Evolutionary conservation across 2,329 filamentous ascomycete species (phyloP).

Genomic region (Ascochyta pisi): DNA sequence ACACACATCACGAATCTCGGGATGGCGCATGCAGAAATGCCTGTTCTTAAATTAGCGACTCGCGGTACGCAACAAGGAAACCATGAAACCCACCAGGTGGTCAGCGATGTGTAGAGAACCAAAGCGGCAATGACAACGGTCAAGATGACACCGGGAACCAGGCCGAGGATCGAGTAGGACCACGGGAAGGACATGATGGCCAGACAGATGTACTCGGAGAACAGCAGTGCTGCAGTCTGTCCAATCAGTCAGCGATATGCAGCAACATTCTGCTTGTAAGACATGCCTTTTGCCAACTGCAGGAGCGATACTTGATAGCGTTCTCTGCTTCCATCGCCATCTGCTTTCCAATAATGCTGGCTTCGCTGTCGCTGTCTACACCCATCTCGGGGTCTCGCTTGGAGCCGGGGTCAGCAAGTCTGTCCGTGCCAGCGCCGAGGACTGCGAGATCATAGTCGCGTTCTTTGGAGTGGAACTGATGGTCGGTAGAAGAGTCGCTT

Average conservation of each 20-base stretch:
- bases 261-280: not conserved
- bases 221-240: slow-evolving; percentile 83
- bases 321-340: slow-evolving; percentile 77
- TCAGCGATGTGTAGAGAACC: slow-evolving; percentile 82
- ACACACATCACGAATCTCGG: slow-evolving; percentile 89
- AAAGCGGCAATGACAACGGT: slow-evolving; percentile 78
- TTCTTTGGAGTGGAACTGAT: slow-evolving; percentile 22
- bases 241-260: slow-evolving; percentile 16
- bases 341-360: slow-evolving; percentile 66
- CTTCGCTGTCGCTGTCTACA: slow-evolving; percentile 45
- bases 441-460: slow-evolving; percentile 42
- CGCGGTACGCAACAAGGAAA: not conserved
- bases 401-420: slow-evolving; percentile 50
- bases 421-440: slow-evolving; percentile 32
- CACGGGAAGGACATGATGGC: slow-evolving; percentile 95
- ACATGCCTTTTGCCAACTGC: slow-evolving; percentile 85
- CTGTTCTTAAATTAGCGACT: slow-evolving; percentile 52
- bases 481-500: slow-evolving; percentile 24
- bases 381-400: slow-evolving; percentile 29
- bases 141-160: slow-evolving; percentile 85
- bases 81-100: slow-evolving; percentile 61
- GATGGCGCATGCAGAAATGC: slow-evolving; percentile 90
- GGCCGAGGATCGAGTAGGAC: slow-evolving; percentile 85
- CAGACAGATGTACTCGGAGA: slow-evolving; percentile 94
- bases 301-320: slow-evolving; percentile 89